Conservation (phyloP, 164 flowering plant genomes). For the Sedum album region DNA sequence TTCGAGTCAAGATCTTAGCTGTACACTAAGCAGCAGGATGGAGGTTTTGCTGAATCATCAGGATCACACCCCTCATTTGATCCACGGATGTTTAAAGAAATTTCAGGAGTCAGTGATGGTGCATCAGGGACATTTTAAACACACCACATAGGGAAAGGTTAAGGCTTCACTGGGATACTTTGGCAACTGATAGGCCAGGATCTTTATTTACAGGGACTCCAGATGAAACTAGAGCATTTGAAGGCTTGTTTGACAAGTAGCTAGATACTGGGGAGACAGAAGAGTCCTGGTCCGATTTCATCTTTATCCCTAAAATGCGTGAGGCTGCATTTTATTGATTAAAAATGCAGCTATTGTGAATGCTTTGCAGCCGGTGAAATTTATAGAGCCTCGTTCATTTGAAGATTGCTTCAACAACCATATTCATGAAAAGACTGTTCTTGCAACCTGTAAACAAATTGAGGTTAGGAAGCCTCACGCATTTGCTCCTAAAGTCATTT, state of each 20-base stretch:
- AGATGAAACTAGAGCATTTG: constrained; percentile 28
- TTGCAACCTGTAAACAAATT: constrained; percentile 76
- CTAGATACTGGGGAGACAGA: constrained; percentile 22
- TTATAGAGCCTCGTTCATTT: constrained; percentile 81
- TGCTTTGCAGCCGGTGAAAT: constrained; percentile 94
- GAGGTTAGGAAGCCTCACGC: constrained; percentile 85
- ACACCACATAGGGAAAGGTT: constrained; percentile 30
- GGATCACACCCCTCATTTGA: constrained; percentile 14
- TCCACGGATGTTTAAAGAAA: not conserved
- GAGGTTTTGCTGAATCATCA: constrained; percentile 19
- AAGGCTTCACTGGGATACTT: constrained; percentile 49
- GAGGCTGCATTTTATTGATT: constrained; percentile 9
- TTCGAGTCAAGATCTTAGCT: constrained; percentile 16
- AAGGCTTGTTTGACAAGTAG: constrained; percentile 27
- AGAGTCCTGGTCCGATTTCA: constrained; percentile 18
- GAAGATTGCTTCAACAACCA: constrained; percentile 79
- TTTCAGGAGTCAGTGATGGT: constrained; percentile 1
- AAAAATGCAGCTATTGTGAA: constrained; percentile 65
- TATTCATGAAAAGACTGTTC: too few relatives aligned
- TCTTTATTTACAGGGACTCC: constrained; percentile 56
- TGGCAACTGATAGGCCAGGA: constrained; percentile 50
- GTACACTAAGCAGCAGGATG: constrained; percentile 17
- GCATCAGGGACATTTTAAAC: constrained; percentile 20
- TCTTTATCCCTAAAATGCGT: constrained; percentile 17
- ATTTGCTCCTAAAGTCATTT: constrained; percentile 83